Base-by-base conservation (phyloP, 2,329 filamentous ascomycete genomes). In the Trichoderma sp. region DNA sequence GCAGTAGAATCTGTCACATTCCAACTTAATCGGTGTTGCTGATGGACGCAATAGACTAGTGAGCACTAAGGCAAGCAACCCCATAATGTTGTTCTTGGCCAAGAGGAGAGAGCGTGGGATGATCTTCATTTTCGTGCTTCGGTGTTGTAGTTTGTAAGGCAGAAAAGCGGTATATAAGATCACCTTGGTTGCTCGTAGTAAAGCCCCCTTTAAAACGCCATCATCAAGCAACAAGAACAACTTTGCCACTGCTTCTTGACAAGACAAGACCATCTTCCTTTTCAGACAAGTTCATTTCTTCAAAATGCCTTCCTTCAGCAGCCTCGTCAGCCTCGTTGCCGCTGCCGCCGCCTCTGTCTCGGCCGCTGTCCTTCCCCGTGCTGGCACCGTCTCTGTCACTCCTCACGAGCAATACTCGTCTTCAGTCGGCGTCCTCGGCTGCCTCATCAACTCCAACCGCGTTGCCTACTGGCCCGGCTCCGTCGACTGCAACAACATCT, bases 401-500 rank as follows among this genome's bases (percentile, higher is more conserved):
- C 86, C 86, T 35, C 86, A 89, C 74, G 84, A 83, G 70, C 77
- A 79, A 72, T 89, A 82, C 79, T 85, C 84, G 2, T 86, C 84
- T 17, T 86, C 84, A 4, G 76, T 87, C 69, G 86, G 86, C 56
- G 86, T 87, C 4, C 77, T 87, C 7, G 86, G 86, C 60, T 88
- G 86, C 82, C 85, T 87, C 76, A 82, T 89, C 76, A 76, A 88
- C 78, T 87, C 82, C 70, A 84, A 88, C 80, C 85, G 85, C 50
- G 81, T 88, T 45, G 86, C 86, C 70, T 89, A 89, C 81, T 89
- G 85, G 84, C 87, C 87, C 7, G 74, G 73, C 27, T 74, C 79
- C 5, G 79, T 86, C 57, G 80, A 81, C 78, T 89, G 86, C 80
- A 78, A 83, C 78, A 81, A 84, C 74, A 80, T 88, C 71, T 89